Conservation (phyloP, 371 early-diverging fungal genomes). For the Actinomucor elegans region DNA sequence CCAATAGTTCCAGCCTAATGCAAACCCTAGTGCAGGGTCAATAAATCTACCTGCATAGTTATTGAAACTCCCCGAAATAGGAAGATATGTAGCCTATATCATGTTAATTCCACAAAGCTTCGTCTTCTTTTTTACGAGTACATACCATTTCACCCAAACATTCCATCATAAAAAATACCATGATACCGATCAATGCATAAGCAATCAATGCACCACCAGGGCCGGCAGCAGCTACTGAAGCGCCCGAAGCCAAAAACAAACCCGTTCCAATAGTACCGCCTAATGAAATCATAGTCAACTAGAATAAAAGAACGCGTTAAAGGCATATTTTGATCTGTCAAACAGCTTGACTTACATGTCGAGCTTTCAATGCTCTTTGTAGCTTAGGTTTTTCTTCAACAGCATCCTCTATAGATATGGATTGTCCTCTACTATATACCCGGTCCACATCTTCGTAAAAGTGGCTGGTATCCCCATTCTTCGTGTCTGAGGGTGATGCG, state of each 20-base stretch:
- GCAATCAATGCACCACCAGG: conserved; percentile 82
- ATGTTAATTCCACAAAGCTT: no score
- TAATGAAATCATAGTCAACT: conserved; percentile 78
- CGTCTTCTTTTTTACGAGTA: no score
- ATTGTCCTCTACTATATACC: conserved; percentile 10
- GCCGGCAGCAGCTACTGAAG: conserved; percentile 73
- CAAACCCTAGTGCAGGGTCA: conserved; percentile 83
- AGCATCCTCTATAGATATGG: conserved; percentile 15
- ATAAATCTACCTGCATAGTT: conserved; percentile 81
- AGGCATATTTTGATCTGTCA: not conserved
- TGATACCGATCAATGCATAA: conserved; percentile 68
- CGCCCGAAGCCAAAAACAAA: conserved; percentile 81
- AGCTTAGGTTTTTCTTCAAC: conserved; percentile 17
- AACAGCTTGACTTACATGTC: conserved; percentile 19
- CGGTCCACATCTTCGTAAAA: conserved; percentile 3
- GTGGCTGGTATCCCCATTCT: not conserved
- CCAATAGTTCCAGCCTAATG: conserved; percentile 79
- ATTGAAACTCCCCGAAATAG: conserved; percentile 85
- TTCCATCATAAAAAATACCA: conserved; percentile 84
- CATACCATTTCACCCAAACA: conserved; percentile 83
- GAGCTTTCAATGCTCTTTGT: conserved; percentile 29
- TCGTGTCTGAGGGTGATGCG: conserved; percentile 1
- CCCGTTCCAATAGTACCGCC: conserved; percentile 86
- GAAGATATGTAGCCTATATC: conserved; percentile 66
- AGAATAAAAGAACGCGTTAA: not conserved